Evolutionary conservation across 1,139 yeast species (phyloP), one percentile per base, ranked within the genome.

Genomic region (Yamadazyma epiphylla): DNA sequence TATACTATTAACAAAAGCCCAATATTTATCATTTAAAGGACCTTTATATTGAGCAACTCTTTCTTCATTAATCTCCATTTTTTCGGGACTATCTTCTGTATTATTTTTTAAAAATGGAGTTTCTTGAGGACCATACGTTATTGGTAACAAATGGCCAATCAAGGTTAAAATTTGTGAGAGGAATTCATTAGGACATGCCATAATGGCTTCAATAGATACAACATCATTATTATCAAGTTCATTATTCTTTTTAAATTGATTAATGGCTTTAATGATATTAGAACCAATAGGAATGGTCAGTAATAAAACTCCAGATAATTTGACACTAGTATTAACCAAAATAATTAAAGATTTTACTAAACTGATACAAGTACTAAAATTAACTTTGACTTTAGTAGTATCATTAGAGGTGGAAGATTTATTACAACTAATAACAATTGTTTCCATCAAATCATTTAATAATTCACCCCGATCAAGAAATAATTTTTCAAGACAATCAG

Each of bases 101-200:
- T 43, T 41, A 30, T 52, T 51, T 21, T 46, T 45, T 26, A 64
- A 42, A 31, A 60, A 64, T 4, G 69, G 64, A 2, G 68, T 51
- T 5, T 56, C 58, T 10, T 38, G 35, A 1, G 59, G 35, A 1
- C 52, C 14, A 37, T 64, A 64, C 8, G 50, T 40, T 3, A 64
- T 54, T 0, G 91, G 89, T 19, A 85, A 55, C 6, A 85, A 44
- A 27, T 74, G 67, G 0, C 78, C 73, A 19, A 83, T 60, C 28
- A 86, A 59, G 24, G 73, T 66, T 14, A 87, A 54, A 15, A 82
- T 64, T 15, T 77, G 68, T 1, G 74, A 46, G 19, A 83, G 55
- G 22, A 85, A 52, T 15, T 80, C 85, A 42, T 80, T 80, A 1
- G 94, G 89, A 4, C 80, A 76, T 31, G 81, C 77, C 77, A 87